Evolutionary conservation across 768 basidiomycete genomes (phyloP), one percentile per base, ranked within the genome.

Genomic region (Tylopilus vinaceipallidus): DNA sequence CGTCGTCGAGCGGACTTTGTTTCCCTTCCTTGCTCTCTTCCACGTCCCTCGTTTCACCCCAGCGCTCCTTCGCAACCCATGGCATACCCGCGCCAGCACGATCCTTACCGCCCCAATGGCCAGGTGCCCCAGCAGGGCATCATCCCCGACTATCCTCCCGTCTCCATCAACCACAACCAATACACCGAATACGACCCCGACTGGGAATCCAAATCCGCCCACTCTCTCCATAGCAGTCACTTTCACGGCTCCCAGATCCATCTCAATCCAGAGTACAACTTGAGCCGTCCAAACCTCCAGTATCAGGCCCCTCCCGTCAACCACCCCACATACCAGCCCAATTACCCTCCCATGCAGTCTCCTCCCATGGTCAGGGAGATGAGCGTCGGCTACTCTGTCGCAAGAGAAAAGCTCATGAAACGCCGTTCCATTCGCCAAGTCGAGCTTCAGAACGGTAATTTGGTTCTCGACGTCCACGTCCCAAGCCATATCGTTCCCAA

Each of bases 381-480:
- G 53, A 76, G 76, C 64, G 71, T 63, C 39, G 87, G 86, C 14
- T 91, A 83, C 69, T 81, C 82, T 22, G 73, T 74, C 36, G 86
- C 84, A 37, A 74, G 81, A 57, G 88, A 92, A 53, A 86, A 89
- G 66, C 80, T 91, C 69, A 82, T 92, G 82, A 88, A 85, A 63
- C 82, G 85, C 36, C 77, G 89, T 45, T 88, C 87, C 33, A 75
- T 89, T 36, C 81, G 85, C 50, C 85, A 91, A 56, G 86, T 94
- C 52, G 83, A 84, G 58, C 81, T 94, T 32, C 76, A 83, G 64
- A 75, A 90, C 47, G 91, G 91, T 33, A 94, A 94, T 67, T 71
- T 94, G 39, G 87, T 94, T 17, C 78, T 93, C 49, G 91, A 94
- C 62, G 81, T 91, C 41, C 82, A 77, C 23, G 91, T 91, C 3